Evolutionary conservation across 2,329 filamentous ascomycete genomes (phyloP).

Genomic region (Fusarium sp.): DNA sequence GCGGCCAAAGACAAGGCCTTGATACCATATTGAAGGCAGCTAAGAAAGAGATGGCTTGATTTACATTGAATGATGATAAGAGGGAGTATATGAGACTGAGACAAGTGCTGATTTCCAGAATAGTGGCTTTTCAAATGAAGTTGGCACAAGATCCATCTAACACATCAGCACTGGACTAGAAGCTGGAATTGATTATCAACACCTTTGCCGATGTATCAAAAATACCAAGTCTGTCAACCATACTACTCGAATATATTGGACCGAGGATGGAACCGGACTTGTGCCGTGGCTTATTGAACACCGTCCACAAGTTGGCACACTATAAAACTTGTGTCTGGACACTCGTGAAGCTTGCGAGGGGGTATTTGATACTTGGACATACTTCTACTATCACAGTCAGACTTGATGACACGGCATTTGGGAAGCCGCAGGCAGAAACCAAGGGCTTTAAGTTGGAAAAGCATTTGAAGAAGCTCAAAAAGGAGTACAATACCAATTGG

Average conservation of each 20-base stretch:
- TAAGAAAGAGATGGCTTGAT: background rate
- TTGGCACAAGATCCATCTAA: background rate
- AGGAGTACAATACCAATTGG: constrained; percentile 8
- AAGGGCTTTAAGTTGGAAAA: background rate
- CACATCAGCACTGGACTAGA: background rate
- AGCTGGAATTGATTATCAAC: constrained; percentile 13
- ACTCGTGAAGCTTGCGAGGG: constrained; percentile 12
- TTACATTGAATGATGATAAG: background rate
- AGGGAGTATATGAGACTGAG: background rate
- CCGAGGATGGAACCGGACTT: background rate
- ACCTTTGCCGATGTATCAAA: constrained; percentile 9
- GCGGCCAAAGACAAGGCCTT: background rate
- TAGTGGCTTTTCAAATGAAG: constrained; percentile 2
- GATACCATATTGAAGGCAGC: background rate
- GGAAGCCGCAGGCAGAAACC: background rate
- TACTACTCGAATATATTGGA: constrained; percentile 5
- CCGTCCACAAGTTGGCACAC: constrained; percentile 28
- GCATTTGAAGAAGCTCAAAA: background rate
- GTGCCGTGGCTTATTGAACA: constrained; percentile 15
- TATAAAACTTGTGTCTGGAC: constrained; percentile 25
- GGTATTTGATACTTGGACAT: background rate
- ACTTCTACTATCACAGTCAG: background rate
- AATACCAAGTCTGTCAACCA: constrained; percentile 2
- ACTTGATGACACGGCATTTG: background rate
- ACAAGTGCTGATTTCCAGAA: background rate